Evolutionary conservation across 2,329 filamentous ascomycete genomes (phyloP), one percentile per base, ranked within the genome.

Genomic region (Trichothecium sympodiale): DNA sequence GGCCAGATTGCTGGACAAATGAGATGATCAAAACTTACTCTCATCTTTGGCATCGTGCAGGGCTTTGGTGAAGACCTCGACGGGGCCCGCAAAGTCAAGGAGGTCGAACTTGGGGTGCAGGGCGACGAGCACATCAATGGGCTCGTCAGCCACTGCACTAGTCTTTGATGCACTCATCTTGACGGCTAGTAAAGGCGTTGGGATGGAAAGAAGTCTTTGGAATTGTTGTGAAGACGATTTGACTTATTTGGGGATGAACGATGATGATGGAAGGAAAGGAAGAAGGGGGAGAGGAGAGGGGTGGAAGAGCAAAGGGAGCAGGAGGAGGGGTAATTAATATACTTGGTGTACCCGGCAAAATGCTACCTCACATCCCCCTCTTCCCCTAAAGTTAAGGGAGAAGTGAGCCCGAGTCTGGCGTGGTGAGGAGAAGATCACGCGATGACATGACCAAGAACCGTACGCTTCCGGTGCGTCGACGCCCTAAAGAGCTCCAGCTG

Each of bases 41-140:
- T 60, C 52, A 47, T 77, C 66, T 36, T 69, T 64, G 45, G 64
- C 60, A 44, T 77, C 62, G 42, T 75, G 70, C 29, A 64, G 62
- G 39, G 71, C 69, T 33, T 52, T 54, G 43, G 55, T 55, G 38
- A 77, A 60, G 42, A 66, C 64, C 59, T 74, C 65, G 35, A 71
- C 52, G 30, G 70, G 64, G 43, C 69, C 72, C 38, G 69, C 66
- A 46, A 77, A 67, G 61, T 77, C 72, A 44, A 75, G 48, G 39
- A 77, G 54, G 51, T 76, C 62, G 53, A 77, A 77, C 53, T 74
- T 71, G 52, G 65, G 58, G 37, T 77, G 72, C 47, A 77, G 64
- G 47, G 66, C 71, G 56, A 77, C 67, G 52, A 77, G 68, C 45
- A 77, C 69, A 44, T 75, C 64, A 50, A 77, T 61, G 45, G 71